Percentiles rank a stretch among this genome's conserved stretches.
Conservation (phyloP, 768 basidiomycete species). For the Lactifluus piperatus region DNA sequence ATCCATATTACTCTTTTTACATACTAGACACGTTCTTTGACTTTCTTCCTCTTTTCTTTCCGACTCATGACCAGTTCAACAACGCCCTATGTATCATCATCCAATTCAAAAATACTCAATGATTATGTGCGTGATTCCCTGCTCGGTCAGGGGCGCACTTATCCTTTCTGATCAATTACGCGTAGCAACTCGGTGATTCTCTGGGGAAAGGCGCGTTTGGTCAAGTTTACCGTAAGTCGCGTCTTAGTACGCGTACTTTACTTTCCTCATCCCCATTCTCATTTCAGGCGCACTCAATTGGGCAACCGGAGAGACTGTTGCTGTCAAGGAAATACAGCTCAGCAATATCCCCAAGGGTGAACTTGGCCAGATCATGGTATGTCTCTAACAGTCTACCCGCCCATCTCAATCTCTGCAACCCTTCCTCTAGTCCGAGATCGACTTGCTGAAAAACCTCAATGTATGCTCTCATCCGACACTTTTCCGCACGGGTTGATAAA, state of each 20-base stretch:
- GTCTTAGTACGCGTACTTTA: background rate
- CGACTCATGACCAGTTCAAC: constrained; percentile 10
- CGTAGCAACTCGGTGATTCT: constrained; percentile 89
- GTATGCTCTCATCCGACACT: constrained; percentile 34
- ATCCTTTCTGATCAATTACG: background rate
- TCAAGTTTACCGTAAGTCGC: constrained; percentile 85
- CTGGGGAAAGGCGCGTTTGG: constrained; percentile 96
- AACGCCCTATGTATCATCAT: constrained; percentile 14
- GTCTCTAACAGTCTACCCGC: background rate
- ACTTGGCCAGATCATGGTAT: constrained; percentile 94
- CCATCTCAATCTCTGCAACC: background rate
- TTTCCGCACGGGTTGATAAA: background rate
- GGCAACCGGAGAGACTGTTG: constrained; percentile 97
- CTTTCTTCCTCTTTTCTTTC: background rate
- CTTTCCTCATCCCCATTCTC: background rate
- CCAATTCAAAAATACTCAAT: constrained; percentile 19
- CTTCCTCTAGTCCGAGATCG: constrained; percentile 76
- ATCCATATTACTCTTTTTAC: too few relatives aligned
- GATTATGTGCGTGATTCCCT: constrained; percentile 13
- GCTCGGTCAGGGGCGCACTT: too few relatives aligned
- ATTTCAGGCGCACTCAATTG: constrained; percentile 76
- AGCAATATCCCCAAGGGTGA: constrained; percentile 90
- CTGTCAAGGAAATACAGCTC: constrained; percentile 95
- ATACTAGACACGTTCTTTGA: background rate
- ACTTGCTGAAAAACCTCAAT: constrained; percentile 93